Evolutionary conservation across 306 rosid species (phyloP).

Genomic region (Lathyrus tuberosus): DNA sequence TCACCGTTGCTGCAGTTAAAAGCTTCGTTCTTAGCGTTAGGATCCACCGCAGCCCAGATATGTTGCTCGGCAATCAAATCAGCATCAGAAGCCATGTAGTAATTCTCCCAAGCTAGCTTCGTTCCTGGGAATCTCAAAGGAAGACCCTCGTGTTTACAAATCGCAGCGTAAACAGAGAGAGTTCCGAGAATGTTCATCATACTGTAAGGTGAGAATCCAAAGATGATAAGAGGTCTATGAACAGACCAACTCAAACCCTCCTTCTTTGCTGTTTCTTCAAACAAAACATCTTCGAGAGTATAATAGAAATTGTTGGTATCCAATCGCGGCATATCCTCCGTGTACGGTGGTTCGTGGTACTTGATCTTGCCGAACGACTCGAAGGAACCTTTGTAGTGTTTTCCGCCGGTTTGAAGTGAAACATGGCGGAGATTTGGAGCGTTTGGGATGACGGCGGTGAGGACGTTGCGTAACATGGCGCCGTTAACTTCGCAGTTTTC

Average conservation of each 20-base stretch:
- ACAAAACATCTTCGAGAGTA: constrained; percentile 51
- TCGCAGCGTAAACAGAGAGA: constrained; percentile 63
- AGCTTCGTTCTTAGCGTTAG: constrained; percentile 61
- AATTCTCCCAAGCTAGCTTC: constrained; percentile 59
- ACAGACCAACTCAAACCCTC: constrained; percentile 66
- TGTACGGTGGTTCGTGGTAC: constrained; percentile 61
- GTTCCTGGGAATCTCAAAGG: constrained; percentile 66
- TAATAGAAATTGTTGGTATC: constrained; percentile 61
- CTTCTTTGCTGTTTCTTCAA: constrained; percentile 52
- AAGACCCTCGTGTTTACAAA: constrained; percentile 65
- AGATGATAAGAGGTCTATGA: constrained; percentile 55
- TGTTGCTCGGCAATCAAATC: constrained; percentile 85
- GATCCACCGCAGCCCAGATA: constrained; percentile 79
- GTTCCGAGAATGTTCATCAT: constrained; percentile 61
- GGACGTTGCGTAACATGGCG: constrained; percentile 57
- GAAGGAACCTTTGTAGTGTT: constrained; percentile 65
- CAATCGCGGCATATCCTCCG: constrained; percentile 73
- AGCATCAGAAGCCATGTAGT: constrained; percentile 56
- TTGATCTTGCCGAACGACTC: constrained; percentile 42
- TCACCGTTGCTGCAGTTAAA: constrained; percentile 69
- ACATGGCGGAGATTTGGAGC: constrained; percentile 70
- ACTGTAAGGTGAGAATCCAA: constrained; percentile 73
- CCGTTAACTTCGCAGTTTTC: constrained; percentile 64
- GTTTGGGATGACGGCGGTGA: constrained; percentile 58
- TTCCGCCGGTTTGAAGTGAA: constrained; percentile 68